Conservation (phyloP, 306 rosid genomes). For the Luffa aegyptiaca region DNA sequence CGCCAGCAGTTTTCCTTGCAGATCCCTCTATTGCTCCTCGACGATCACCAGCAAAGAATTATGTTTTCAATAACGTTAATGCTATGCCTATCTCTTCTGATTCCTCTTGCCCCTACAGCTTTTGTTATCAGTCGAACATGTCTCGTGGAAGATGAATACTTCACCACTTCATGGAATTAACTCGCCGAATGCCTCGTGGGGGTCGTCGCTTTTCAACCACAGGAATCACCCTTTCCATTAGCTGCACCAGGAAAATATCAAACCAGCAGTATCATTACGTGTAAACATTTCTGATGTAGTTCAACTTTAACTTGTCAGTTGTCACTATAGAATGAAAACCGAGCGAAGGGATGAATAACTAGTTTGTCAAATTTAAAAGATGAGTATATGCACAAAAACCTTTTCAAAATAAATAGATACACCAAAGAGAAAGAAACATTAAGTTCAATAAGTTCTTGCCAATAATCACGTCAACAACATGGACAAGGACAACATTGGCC, state of each 20-base stretch:
- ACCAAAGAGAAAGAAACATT: neutral
- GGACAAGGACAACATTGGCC: neutral
- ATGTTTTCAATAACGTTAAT: neutral
- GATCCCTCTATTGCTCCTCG: neutral
- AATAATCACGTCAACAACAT: neutral
- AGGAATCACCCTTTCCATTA: constrained; percentile 74
- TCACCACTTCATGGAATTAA: constrained; percentile 66
- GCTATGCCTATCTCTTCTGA: neutral
- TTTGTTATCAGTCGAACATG: constrained; percentile 9
- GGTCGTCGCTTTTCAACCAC: constrained; percentile 60
- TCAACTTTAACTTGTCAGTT: neutral
- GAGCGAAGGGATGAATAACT: neutral
- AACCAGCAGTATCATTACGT: neutral
- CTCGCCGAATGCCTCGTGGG: constrained; percentile 51
- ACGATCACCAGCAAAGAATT: neutral
- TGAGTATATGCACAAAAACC: neutral
- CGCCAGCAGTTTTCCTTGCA: neutral
- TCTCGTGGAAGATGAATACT: constrained; percentile 16
- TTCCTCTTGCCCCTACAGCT: neutral
- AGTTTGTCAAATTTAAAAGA: neutral
- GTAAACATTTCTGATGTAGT: neutral
- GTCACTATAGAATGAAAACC: neutral
- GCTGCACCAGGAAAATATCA: constrained; percentile 36
- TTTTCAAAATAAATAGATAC: neutral
- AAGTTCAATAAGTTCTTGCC: neutral